These are phyloP conservation scores for Zygoascus flipseniorum DNA, from an alignment of 805 yeast genomes.

Conservation along the genomic window DNA sequence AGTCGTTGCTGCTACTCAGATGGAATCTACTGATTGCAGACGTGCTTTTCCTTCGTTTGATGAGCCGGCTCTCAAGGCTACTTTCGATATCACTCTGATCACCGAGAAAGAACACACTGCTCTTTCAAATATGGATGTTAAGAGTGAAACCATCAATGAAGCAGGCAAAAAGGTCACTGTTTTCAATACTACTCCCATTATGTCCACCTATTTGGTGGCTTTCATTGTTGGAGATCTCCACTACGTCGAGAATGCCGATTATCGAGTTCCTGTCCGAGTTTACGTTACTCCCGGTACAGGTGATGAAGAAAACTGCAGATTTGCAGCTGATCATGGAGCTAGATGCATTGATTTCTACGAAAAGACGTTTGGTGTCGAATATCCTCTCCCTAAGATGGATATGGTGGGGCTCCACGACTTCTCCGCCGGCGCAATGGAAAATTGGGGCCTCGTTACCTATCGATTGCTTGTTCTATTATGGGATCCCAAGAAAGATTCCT, in stretches of 20 bases:
- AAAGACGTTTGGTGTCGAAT: conserved; percentile 61
- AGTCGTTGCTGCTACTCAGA: conserved; percentile 57
- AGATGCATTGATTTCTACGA: conserved; percentile 69
- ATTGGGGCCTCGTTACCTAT: conserved; percentile 64
- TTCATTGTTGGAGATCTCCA: conserved; percentile 62
- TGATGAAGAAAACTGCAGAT: conserved; percentile 46
- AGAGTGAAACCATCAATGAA: conserved; percentile 29
- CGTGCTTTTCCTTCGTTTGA: conserved; percentile 72
- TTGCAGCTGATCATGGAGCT: conserved; percentile 67
- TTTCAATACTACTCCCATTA: conserved; percentile 58
- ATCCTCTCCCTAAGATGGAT: conserved; percentile 75
- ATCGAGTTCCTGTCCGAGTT: conserved; percentile 69
- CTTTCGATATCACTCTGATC: conserved; percentile 49
- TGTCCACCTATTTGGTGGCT: conserved; percentile 70
- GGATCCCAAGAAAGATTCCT: conserved; percentile 43
- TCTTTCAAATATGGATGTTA: conserved; percentile 59
- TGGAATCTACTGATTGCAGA: conserved; percentile 73
- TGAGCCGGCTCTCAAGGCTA: conserved; percentile 63
- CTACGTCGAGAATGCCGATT: conserved; percentile 41
- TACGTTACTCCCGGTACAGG: conserved; percentile 75
- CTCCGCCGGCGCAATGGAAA: conserved; percentile 86
- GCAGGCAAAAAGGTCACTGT: conserved; percentile 24
- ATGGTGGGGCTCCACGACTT: conserved; percentile 78
- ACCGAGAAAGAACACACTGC: conserved; percentile 47
- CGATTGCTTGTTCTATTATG: conserved; percentile 66